Conservation (phyloP, 1,284 basidiomycete genomes). For the Ustilago trichophora region DNA sequence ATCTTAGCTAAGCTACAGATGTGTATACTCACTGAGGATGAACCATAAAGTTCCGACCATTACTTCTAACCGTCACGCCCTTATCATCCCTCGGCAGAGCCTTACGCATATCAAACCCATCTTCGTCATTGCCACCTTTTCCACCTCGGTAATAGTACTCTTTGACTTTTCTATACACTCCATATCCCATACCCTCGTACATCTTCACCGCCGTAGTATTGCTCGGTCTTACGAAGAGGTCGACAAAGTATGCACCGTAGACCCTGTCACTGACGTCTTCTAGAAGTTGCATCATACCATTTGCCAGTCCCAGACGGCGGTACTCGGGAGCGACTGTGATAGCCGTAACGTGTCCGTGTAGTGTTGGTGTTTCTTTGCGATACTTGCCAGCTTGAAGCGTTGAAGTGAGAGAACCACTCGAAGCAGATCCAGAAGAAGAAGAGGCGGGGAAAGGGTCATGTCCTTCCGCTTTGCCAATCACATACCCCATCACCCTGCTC, state of each 20-base stretch:
- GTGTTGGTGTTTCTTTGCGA: conserved; percentile 27
- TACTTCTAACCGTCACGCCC: conserved; percentile 43
- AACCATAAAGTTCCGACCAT: conserved; percentile 51
- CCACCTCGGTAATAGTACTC: conserved; percentile 85
- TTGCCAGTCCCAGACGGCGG: conserved; percentile 81
- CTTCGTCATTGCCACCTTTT: conserved; percentile 75
- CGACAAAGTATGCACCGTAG: conserved; percentile 79
- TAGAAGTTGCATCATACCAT: conserved; percentile 81
- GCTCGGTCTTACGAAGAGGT: conserved; percentile 86
- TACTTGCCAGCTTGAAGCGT: neutral
- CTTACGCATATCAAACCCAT: conserved; percentile 87
- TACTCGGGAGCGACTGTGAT: conserved; percentile 90
- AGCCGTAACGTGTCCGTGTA: conserved; percentile 79
- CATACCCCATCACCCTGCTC: conserved; percentile 49
- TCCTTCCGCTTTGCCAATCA: conserved; percentile 62
- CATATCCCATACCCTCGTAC: conserved; percentile 87
- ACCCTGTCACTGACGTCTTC: conserved; percentile 78
- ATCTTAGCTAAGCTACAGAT: too few species aligned
- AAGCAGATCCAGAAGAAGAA: too few species aligned
- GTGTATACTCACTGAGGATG: conserved; percentile 60
- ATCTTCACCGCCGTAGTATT: conserved; percentile 73
- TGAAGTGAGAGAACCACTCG: too few species aligned
- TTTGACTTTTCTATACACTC: conserved; percentile 81
- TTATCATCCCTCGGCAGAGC: conserved; percentile 54
- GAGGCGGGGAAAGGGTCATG: conserved; percentile 27